phyloP scores from a whole-genome alignment of 2,329 filamentous ascomycete species.

The Fusarium pseudograminearum region DNA sequence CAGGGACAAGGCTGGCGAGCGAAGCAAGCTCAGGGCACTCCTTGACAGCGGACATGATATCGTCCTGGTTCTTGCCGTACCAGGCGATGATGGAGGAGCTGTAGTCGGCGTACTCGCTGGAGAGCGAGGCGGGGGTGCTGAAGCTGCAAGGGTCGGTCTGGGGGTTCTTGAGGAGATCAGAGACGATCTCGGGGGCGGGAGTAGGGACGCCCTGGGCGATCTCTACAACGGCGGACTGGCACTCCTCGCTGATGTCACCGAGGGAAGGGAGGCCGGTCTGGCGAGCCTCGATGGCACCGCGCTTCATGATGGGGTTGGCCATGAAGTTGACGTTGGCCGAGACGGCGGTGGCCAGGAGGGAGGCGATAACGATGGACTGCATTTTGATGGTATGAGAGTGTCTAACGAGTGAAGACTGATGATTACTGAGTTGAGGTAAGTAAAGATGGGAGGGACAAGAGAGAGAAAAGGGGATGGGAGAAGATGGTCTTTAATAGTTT shows the following conservation, averaged over 20 bases:
- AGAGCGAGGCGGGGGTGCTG: slow-evolving; percentile 50
- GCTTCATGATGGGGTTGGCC: slow-evolving; percentile 47
- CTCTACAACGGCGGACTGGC: slow-evolving; percentile 42
- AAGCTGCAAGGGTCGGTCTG: slow-evolving; percentile 52
- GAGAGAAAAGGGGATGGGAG: neutral
- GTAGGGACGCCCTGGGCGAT: slow-evolving; percentile 48
- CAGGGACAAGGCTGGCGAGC: slow-evolving; percentile 37
- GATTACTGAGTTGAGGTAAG: neutral
- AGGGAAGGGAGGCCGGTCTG: slow-evolving; percentile 32
- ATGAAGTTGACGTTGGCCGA: slow-evolving; percentile 46
- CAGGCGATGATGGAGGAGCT: slow-evolving; percentile 49
- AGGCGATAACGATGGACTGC: slow-evolving; percentile 47
- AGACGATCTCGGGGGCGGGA: slow-evolving; percentile 48
- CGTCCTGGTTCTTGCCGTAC: slow-evolving; percentile 47
- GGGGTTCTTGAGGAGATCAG: slow-evolving; percentile 42
- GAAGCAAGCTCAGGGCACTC: slow-evolving; percentile 46
- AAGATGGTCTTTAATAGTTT: slow-evolving; percentile 15
- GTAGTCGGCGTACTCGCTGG: slow-evolving; percentile 51
- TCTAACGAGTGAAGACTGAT: slow-evolving; percentile 7
- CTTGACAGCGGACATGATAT: slow-evolving; percentile 44
- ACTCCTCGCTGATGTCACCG: slow-evolving; percentile 32
- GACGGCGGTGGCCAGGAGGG: slow-evolving; percentile 47
- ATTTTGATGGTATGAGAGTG: slow-evolving; percentile 36
- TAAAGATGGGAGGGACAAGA: neutral
- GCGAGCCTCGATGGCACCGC: slow-evolving; percentile 45